These are phyloP conservation scores for Kondoa malvinella DNA, from an alignment of 768 basidiomycete species.

Conservation along the genomic window DNA sequence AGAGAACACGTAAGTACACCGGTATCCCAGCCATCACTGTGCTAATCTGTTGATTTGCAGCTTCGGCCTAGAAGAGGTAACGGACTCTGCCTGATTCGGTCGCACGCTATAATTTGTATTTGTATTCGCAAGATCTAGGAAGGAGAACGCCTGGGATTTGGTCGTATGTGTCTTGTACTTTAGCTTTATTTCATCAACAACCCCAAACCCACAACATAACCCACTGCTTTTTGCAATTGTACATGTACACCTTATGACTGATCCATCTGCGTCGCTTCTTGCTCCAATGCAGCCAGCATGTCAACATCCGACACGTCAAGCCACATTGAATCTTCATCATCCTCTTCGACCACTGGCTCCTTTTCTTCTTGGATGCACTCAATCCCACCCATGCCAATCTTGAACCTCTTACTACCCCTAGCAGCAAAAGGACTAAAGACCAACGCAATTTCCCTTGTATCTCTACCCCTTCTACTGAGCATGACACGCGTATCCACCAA, in stretches of 20 bases:
- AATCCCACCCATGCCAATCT: background rate
- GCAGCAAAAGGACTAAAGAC: background rate
- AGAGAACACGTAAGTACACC: background rate
- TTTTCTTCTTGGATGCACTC: background rate
- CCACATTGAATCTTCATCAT: background rate
- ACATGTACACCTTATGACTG: background rate
- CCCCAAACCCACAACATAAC: background rate
- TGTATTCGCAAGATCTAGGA: too few relatives aligned
- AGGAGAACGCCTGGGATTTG: too few relatives aligned
- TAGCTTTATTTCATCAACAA: background rate
- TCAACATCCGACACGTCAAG: background rate
- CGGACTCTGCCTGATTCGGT: too few relatives aligned
- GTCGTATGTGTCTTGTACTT: too few relatives aligned
- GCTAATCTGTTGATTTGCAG: background rate
- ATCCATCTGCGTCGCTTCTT: background rate
- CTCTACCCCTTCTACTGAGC: background rate
- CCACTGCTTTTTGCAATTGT: too few relatives aligned
- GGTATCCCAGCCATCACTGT: background rate
- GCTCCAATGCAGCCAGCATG: background rate
- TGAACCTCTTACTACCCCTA: background rate
- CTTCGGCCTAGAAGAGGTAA: background rate
- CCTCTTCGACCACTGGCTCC: background rate
- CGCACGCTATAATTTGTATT: too few relatives aligned
- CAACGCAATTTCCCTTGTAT: background rate
- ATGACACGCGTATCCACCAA: conserved; percentile 53